Evolutionary conservation across 2,329 filamentous ascomycete species (phyloP).

Genomic region (Cladosporium austrohemisphaericum): DNA sequence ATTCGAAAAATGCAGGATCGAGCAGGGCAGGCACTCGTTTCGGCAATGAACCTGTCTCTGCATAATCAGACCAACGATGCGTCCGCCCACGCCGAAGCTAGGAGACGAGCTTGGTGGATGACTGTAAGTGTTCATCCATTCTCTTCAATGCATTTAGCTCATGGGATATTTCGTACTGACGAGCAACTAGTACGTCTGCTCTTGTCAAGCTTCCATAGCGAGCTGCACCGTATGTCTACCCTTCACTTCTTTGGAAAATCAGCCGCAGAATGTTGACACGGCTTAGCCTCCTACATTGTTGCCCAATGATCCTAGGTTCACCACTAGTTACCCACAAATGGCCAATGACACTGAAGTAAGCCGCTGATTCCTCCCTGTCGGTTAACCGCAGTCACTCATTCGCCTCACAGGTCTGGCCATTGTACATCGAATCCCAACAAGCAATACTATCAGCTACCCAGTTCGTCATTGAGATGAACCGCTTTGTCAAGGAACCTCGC

Average conservation of each 20-base stretch:
- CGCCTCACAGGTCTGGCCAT: constrained; percentile 36
- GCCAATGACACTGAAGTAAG: background rate
- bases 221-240: constrained; percentile 43
- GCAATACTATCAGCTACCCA: constrained; percentile 45
- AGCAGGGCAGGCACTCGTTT: constrained; percentile 46
- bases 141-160: background rate
- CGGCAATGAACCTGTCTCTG: constrained; percentile 45
- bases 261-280: background rate
- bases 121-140: constrained; percentile 34
- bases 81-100: constrained; percentile 44
- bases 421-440: constrained; percentile 48
- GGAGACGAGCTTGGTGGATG: constrained; percentile 53
- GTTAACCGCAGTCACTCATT: background rate
- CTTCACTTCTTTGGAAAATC: background rate
- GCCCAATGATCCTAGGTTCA: constrained; percentile 44
- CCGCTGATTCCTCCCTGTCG: background rate
- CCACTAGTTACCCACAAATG: constrained; percentile 30
- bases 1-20: constrained; percentile 51
- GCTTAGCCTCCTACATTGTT: constrained; percentile 43
- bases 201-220: constrained; percentile 51
- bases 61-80: constrained; percentile 38
- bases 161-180: background rate
- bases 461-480: constrained; percentile 12
- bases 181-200: constrained; percentile 43
- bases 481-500: constrained; percentile 2